A percentile compares a stretch with the other conserved stretches of the same genome.
Evolutionary conservation across 176 grass and related monocot species (phyloP).

Genomic region (Aechmea fasciata): DNA sequence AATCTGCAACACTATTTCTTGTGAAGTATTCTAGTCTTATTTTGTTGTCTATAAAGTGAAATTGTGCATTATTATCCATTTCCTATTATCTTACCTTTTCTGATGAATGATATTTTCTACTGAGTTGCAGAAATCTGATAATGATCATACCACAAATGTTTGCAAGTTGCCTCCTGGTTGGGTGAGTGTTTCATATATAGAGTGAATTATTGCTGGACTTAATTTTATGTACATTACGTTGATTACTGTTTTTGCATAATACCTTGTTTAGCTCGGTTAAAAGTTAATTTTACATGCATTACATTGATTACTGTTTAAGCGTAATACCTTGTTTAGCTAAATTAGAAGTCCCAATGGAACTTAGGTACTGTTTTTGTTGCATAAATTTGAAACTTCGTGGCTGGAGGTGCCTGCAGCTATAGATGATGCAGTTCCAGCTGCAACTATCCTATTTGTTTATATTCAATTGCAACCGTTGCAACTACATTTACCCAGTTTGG

Average conservation of each 20-base stretch:
- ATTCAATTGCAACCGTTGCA: no score
- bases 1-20: not conserved
- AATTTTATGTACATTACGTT: not conserved
- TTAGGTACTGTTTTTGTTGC: no score
- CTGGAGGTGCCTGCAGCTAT: no score
- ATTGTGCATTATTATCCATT: not conserved
- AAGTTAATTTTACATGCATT: no score
- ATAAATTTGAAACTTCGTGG: no score
- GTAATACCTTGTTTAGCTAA: no score
- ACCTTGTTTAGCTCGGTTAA: not conserved
- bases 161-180: conserved; percentile 56
- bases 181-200: conserved; percentile 39
- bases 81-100: conserved; percentile 12
- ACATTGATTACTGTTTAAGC: no score
- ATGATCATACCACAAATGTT: conserved; percentile 18
- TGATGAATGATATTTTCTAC: conserved; percentile 8
- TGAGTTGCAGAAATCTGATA: conserved; percentile 28
- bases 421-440: no score
- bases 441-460: no score
- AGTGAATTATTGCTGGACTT: not conserved
- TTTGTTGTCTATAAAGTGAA: not conserved
- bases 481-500: no score
- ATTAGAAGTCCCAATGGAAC: no score
- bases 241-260: not conserved
- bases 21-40: not conserved